These are phyloP conservation scores for Nothophoma quercina DNA, from an alignment of 2,329 filamentous ascomycete species.

Conservation along the genomic window DNA sequence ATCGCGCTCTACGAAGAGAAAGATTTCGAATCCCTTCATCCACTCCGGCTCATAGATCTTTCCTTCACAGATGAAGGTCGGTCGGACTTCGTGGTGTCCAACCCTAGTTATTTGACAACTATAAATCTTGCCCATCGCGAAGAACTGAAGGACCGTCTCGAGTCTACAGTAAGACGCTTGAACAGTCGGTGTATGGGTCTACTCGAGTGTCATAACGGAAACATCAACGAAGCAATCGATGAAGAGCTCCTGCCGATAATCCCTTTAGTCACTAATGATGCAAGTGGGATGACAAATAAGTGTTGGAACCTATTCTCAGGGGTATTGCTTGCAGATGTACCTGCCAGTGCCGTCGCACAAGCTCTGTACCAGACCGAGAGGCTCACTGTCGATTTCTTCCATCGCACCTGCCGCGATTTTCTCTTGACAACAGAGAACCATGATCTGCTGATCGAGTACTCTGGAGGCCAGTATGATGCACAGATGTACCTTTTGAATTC, in stretches of 20 bases:
- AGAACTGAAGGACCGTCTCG: not conserved
- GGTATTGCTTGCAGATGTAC: too few relatives aligned
- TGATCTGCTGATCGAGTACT: not conserved
- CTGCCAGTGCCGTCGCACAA: too few relatives aligned
- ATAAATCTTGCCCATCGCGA: not conserved
- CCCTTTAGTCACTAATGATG: too few relatives aligned
- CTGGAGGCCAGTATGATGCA: not conserved
- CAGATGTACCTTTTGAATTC: not conserved
- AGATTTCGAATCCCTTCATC: not conserved
- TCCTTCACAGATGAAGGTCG: not conserved
- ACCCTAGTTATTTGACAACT: too few relatives aligned
- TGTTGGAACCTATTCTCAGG: too few relatives aligned
- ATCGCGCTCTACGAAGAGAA: not conserved
- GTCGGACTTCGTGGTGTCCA: not conserved
- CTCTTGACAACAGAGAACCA: not conserved
- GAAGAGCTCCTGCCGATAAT: too few relatives aligned
- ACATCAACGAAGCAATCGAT: too few relatives aligned
- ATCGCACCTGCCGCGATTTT: not conserved
- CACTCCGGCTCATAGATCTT: not conserved
- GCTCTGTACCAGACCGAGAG: too few relatives aligned
- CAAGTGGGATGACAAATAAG: too few relatives aligned
- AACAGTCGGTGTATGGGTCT: not conserved
- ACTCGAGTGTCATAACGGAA: too few relatives aligned
- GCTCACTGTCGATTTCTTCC: not conserved
- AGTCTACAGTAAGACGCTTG: not conserved